A percentile compares a stretch with the other conserved stretches of the same genome.
Evolutionary conservation across 2,329 filamentous ascomycete genomes (phyloP).

Genomic region (Dothistroma septosporum): DNA sequence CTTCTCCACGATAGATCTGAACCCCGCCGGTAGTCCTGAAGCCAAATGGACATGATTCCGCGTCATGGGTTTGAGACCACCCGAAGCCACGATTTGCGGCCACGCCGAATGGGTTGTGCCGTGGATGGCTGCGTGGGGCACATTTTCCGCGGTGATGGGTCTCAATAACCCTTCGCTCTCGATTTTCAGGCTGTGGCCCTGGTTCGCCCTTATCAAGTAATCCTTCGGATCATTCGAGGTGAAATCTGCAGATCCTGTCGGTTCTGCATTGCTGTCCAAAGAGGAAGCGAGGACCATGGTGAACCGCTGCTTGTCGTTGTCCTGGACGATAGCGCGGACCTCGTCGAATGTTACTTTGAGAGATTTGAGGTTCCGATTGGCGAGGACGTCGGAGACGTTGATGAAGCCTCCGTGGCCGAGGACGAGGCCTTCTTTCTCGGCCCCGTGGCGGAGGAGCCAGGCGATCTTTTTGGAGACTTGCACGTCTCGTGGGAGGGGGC

Average conservation of each 20-base stretch:
- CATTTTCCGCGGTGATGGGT: conserved; percentile 53
- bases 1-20: conserved; percentile 36
- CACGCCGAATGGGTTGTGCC: conserved; percentile 84
- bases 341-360: conserved; percentile 73
- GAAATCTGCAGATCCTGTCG: conserved; percentile 20
- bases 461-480: conserved; percentile 35
- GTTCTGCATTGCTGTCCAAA: conserved; percentile 15
- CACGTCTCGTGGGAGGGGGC: conserved; percentile 24
- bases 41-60: conserved; percentile 90
- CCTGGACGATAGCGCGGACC: conserved; percentile 62
- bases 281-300: conserved; percentile 58
- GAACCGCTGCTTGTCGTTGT: conserved; percentile 90
- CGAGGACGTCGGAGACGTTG: conserved; percentile 56
- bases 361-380: conserved; percentile 58
- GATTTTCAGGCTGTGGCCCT: conserved; percentile 81
- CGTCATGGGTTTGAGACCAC: conserved; percentile 75
- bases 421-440: conserved; percentile 55
- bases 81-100: conserved; percentile 66
- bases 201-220: conserved; percentile 90
- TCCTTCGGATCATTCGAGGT: conserved; percentile 51
- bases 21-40: conserved; percentile 59
- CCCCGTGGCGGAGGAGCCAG: conserved; percentile 59
- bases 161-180: conserved; percentile 67
- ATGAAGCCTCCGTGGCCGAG: conserved; percentile 59
- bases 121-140: conserved; percentile 61